Evolutionary conservation across 2,329 filamentous ascomycete species (phyloP).

Genomic region (Pseudodiploospora longispora): DNA sequence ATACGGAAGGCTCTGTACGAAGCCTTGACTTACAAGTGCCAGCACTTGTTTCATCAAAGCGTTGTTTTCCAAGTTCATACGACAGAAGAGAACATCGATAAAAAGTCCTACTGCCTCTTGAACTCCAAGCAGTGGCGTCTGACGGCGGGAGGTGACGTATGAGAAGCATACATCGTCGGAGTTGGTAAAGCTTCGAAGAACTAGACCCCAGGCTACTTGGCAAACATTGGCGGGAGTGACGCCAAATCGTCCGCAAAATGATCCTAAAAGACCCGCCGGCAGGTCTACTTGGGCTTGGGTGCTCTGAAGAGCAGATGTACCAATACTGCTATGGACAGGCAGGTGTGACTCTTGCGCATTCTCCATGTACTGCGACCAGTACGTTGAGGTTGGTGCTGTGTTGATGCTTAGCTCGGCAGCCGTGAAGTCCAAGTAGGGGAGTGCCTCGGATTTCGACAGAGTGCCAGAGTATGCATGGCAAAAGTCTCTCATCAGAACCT

Average conservation of each 20-base stretch:
- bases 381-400: background rate
- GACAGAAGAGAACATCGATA: background rate
- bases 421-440: background rate
- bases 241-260: background rate
- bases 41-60: background rate
- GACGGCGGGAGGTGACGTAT: constrained; percentile 1
- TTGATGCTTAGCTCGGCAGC: background rate
- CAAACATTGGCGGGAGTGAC: constrained; percentile 2
- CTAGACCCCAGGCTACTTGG: constrained; percentile 1
- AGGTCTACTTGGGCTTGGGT: too few relatives aligned
- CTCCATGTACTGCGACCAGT: constrained; percentile 4
- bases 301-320: too few relatives aligned
- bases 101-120: constrained; percentile 1
- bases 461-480: background rate
- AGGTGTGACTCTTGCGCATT: constrained; percentile 3
- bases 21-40: background rate
- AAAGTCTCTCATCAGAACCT: constrained; percentile 7
- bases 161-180: constrained; percentile 2
- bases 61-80: background rate
- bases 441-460: background rate
- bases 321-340: background rate
- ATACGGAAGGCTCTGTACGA: background rate
- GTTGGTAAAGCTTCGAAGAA: constrained; percentile 1
- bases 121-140: background rate
- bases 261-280: too few relatives aligned